phyloP scores from a whole-genome alignment of 106 monocot species.

The Cymbidium sinense region DNA sequence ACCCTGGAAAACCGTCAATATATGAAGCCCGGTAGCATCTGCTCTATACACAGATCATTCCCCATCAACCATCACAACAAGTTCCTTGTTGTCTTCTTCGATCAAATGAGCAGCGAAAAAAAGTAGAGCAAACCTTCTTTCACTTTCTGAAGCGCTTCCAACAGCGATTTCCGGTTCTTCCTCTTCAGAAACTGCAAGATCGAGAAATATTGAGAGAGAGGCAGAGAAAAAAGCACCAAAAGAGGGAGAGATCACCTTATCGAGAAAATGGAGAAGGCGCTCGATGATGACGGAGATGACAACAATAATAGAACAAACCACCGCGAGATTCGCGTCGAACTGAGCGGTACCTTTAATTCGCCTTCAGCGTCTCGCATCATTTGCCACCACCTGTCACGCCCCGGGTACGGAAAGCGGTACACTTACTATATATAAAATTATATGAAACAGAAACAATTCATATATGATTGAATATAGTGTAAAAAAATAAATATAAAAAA shows the following conservation, averaged over 20 bases:
- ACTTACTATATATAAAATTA: too few species aligned
- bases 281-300: constrained; percentile 56
- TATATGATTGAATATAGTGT: too few species aligned
- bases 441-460: too few species aligned
- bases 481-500: too few species aligned
- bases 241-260: constrained; percentile 27
- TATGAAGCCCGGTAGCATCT: constrained; percentile 89
- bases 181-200: constrained; percentile 45
- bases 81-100: too few species aligned
- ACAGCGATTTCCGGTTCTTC: constrained; percentile 52
- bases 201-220: neutral
- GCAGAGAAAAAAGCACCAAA: neutral
- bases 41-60: constrained; percentile 29
- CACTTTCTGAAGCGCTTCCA: constrained; percentile 57
- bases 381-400: neutral
- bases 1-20: constrained; percentile 56
- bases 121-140: constrained; percentile 58
- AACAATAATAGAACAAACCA: constrained; percentile 53
- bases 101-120: neutral
- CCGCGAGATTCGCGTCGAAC: constrained; percentile 69
- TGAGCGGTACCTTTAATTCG: constrained; percentile 28
- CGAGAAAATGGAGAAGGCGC: constrained; percentile 43
- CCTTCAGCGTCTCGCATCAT: constrained; percentile 12
- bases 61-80: neutral
- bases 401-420: too few species aligned